Conservation (phyloP, 2,329 filamentous ascomycete species). For the Trichoderma lentiforme region DNA sequence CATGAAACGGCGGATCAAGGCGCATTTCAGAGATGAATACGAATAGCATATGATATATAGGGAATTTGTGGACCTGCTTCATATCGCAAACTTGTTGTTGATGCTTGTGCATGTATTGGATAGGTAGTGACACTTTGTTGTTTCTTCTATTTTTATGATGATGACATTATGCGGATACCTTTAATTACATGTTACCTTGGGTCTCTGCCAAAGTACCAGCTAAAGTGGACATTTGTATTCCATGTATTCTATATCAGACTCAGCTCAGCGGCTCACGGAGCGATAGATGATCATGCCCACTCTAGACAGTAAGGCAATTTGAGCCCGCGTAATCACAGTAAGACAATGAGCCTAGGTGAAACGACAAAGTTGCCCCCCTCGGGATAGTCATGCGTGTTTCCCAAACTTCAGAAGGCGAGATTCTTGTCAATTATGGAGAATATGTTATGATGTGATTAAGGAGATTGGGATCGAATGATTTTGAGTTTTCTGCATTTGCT, state of each 20-base stretch:
- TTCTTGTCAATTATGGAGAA: background rate
- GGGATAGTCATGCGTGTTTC: background rate
- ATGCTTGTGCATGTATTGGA: background rate
- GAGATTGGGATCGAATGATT: background rate
- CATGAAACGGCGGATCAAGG: slow-evolving; percentile 12
- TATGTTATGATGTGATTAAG: background rate
- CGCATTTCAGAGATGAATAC: background rate
- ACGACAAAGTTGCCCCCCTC: background rate
- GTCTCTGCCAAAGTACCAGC: background rate
- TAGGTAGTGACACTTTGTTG: background rate
- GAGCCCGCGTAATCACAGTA: background rate
- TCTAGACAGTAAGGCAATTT: background rate
- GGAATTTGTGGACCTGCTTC: slow-evolving; percentile 2
- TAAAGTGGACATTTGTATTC: background rate
- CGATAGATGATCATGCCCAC: background rate
- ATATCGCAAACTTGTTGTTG: background rate
- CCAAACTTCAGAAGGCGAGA: background rate
- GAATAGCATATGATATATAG: background rate
- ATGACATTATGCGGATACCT: background rate
- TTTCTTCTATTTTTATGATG: background rate
- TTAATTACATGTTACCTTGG: background rate
- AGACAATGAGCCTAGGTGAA: background rate
- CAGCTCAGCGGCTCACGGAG: background rate
- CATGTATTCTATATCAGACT: background rate
- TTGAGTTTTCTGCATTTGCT: background rate